Conservation (phyloP, 371 early-diverging fungal genomes). For the Mortierella sp. region DNA sequence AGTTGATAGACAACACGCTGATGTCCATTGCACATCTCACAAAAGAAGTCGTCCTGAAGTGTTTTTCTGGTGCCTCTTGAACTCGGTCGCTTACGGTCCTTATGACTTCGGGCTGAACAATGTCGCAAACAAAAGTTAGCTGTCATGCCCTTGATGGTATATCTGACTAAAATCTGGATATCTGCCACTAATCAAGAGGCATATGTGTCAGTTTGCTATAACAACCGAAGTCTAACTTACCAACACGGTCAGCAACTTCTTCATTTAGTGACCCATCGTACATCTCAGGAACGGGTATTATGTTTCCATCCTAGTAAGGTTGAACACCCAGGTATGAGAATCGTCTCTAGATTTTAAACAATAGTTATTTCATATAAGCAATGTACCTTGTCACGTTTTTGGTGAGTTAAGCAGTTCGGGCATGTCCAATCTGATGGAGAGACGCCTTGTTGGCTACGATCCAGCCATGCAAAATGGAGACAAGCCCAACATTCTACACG, state of each 20-base stretch:
- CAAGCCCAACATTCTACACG: conserved; percentile 52
- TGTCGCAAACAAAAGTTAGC: not conserved
- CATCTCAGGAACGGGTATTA: conserved; percentile 54
- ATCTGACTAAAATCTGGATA: no score
- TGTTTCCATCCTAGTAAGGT: conserved; percentile 37
- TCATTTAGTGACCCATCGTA: conserved; percentile 43
- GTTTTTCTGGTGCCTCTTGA: not conserved
- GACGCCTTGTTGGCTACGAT: conserved; percentile 27
- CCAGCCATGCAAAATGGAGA: conserved; percentile 36
- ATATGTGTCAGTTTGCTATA: not conserved
- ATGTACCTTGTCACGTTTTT: conserved; percentile 37
- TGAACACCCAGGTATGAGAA: not conserved
- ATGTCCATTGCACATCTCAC: conserved; percentile 44
- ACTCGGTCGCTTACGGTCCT: not conserved
- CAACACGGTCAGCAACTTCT: conserved; percentile 25
- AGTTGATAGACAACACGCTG: conserved; percentile 54
- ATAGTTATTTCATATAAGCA: not conserved
- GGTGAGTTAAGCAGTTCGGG: conserved; percentile 42
- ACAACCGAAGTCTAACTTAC: conserved; percentile 19
- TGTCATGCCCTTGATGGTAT: no score
- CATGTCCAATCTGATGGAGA: conserved; percentile 54
- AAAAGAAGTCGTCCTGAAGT: conserved; percentile 33
- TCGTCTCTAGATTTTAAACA: not conserved
- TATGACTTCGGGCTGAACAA: conserved; percentile 21
- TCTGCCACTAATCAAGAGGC: no score